A percentile compares a stretch with the other conserved stretches of the same genome.
Evolutionary conservation across 2,329 filamentous ascomycete species (phyloP).

Genomic region (Colletotrichum lentis): DNA sequence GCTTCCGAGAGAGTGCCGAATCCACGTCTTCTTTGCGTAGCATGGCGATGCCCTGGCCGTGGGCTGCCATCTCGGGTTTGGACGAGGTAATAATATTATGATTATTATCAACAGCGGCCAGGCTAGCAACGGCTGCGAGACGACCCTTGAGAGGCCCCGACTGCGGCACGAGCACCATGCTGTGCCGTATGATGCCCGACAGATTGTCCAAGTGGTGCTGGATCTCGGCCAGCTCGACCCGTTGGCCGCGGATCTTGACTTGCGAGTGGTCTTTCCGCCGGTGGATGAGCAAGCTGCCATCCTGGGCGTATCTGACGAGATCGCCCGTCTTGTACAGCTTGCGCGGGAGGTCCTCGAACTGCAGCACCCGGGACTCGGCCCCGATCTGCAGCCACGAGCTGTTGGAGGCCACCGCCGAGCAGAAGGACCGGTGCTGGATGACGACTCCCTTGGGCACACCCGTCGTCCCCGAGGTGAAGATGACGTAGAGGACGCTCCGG

Average conservation of each 20-base stretch:
- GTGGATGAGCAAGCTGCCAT: conserved; percentile 30
- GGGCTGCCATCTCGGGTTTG: not conserved
- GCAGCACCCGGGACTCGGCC: conserved; percentile 38
- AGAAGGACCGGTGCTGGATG: conserved; percentile 43
- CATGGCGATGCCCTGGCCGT: not conserved
- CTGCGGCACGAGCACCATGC: conserved; percentile 9
- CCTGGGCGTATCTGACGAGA: conserved; percentile 26
- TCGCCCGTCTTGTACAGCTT: conserved; percentile 38
- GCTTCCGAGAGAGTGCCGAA: not conserved
- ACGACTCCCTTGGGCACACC: conserved; percentile 61
- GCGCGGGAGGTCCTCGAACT: conserved; percentile 48
- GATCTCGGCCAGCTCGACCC: conserved; percentile 30
- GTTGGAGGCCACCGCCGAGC: conserved; percentile 38
- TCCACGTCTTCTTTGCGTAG: not conserved
- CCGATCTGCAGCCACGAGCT: conserved; percentile 25
- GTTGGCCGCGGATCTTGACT: conserved; percentile 39
- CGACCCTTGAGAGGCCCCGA: not conserved
- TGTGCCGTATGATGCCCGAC: not conserved
- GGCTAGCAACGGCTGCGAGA: conserved; percentile 20
- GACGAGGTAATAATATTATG: too few relatives aligned
- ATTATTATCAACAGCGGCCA: too few relatives aligned
- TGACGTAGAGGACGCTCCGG: conserved; percentile 46
- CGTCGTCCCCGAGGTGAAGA: conserved; percentile 64
- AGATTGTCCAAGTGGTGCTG: conserved; percentile 25
- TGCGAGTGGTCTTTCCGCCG: conserved; percentile 39